Percentiles rank a stretch among this genome's conserved stretches.
phyloP scores from a whole-genome alignment of 2,329 filamentous ascomycete species.

The Verticillium nubilum region DNA sequence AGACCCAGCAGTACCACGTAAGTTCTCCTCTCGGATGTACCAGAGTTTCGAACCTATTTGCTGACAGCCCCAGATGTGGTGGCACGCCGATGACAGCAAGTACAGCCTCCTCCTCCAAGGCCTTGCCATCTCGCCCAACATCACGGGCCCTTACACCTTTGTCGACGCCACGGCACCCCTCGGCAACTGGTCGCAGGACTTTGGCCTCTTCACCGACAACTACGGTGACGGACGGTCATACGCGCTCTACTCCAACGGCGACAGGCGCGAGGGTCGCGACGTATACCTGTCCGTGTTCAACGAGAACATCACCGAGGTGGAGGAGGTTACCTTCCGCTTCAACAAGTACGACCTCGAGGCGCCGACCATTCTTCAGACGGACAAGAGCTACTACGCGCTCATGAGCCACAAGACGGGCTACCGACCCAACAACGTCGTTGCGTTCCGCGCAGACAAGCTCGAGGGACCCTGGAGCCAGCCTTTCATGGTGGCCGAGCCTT shows the following conservation, averaged over 20 bases:
- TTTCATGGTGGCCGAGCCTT: slow-evolving; percentile 40
- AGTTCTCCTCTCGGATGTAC: no score
- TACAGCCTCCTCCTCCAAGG: slow-evolving; percentile 54
- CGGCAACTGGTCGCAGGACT: slow-evolving; percentile 59
- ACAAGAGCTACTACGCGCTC: slow-evolving; percentile 52
- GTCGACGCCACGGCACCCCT: slow-evolving; percentile 48
- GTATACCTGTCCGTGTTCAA: slow-evolving; percentile 53
- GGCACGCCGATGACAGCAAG: slow-evolving; percentile 54
- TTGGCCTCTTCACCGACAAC: slow-evolving; percentile 55
- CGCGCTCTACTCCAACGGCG: slow-evolving; percentile 55
- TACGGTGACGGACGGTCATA: slow-evolving; percentile 47
- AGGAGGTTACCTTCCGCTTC: slow-evolving; percentile 47
- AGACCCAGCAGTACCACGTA: slow-evolving; percentile 50
- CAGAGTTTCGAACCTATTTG: no score
- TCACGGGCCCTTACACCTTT: slow-evolving; percentile 49
- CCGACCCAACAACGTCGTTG: slow-evolving; percentile 56
- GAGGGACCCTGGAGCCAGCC: slow-evolving; percentile 47
- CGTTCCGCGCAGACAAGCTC: slow-evolving; percentile 43
- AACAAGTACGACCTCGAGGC: slow-evolving; percentile 56
- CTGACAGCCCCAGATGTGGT: slow-evolving; percentile 41
- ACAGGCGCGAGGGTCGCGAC: slow-evolving; percentile 47
- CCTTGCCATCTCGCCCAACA: slow-evolving; percentile 45
- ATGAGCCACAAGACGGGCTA: slow-evolving; percentile 62
- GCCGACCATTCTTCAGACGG: slow-evolving; percentile 54
- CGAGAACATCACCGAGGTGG: slow-evolving; percentile 42